Evolutionary conservation across 305 asterid genomes (phyloP).

Genomic region (Fraxinus floribunda): DNA sequence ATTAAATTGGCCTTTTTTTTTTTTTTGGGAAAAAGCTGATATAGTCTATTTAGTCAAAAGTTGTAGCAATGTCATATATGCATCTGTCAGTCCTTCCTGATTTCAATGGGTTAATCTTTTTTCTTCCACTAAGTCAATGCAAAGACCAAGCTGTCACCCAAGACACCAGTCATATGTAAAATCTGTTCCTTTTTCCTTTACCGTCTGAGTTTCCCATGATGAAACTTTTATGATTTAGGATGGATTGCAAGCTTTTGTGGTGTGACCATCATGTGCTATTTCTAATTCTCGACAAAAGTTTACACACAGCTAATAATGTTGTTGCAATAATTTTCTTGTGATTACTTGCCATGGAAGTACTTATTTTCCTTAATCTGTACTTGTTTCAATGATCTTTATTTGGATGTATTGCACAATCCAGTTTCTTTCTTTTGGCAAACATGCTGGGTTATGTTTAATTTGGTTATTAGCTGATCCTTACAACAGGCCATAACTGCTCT

Average conservation of each 20-base stretch:
- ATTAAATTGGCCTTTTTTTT: neutral
- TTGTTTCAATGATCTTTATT: neutral
- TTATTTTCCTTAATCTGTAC: neutral
- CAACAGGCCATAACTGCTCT: constrained; percentile 84
- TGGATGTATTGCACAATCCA: constrained; percentile 5
- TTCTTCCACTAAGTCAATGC: neutral
- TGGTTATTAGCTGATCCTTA: constrained; percentile 31
- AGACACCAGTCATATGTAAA: neutral
- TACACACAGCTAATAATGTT: neutral
- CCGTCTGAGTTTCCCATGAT: neutral
- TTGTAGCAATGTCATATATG: neutral
- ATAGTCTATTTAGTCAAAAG: neutral
- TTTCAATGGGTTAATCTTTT: neutral
- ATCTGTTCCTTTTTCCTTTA: neutral
- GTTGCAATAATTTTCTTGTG: neutral
- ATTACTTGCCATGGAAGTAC: neutral
- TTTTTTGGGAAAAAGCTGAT: neutral
- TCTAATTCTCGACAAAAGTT: neutral
- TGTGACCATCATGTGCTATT: neutral
- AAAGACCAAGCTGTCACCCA: neutral
- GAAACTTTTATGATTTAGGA: neutral
- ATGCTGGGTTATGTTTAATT: constrained; percentile 25
- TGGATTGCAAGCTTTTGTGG: neutral
- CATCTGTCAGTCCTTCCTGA: neutral
- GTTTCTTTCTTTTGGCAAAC: constrained; percentile 6